A percentile compares a stretch with the other conserved stretches of the same genome.
These are phyloP conservation scores for Penicillium atrosanguineum DNA, from an alignment of 495 filamentous ascomycete species.

Conservation along the genomic window DNA sequence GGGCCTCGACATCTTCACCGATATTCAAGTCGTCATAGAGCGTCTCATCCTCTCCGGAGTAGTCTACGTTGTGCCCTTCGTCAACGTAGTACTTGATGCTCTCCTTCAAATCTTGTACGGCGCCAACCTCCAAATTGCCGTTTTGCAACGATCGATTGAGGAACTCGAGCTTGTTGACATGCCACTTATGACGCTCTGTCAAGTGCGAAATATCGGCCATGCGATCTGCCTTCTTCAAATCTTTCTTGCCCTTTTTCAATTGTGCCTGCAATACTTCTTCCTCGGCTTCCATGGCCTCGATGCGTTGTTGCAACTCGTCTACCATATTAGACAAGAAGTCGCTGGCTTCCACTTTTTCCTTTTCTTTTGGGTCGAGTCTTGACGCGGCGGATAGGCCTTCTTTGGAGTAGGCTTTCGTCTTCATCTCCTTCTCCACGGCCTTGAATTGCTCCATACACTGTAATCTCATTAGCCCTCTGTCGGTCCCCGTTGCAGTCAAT, in stretches of 20 bases:
- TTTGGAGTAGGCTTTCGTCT: constrained; percentile 99
- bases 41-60: constrained; percentile 79
- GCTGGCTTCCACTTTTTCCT: constrained; percentile 81
- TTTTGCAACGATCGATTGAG: constrained; percentile 89
- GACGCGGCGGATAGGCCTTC: constrained; percentile 87
- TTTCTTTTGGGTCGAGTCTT: constrained; percentile 91
- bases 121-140: constrained; percentile 78
- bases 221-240: constrained; percentile 76
- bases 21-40: constrained; percentile 95
- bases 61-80: constrained; percentile 83
- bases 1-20: constrained; percentile 79
- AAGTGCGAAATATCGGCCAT: constrained; percentile 79
- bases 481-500: neutral
- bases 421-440: constrained; percentile 99
- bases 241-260: constrained; percentile 91
- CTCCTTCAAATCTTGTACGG: constrained; percentile 85
- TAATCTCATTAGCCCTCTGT: constrained; percentile 19
- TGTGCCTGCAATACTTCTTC: constrained; percentile 80
- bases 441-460: constrained; percentile 99
- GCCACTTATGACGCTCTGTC: constrained; percentile 95
- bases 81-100: constrained; percentile 93
- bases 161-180: constrained; percentile 87
- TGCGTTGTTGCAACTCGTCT: constrained; percentile 90
- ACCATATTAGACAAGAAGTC: constrained; percentile 84
- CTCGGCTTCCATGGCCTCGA: constrained; percentile 90